Evolutionary conservation across 305 asterid genomes (phyloP).

Genomic region (Plantago rigida): DNA sequence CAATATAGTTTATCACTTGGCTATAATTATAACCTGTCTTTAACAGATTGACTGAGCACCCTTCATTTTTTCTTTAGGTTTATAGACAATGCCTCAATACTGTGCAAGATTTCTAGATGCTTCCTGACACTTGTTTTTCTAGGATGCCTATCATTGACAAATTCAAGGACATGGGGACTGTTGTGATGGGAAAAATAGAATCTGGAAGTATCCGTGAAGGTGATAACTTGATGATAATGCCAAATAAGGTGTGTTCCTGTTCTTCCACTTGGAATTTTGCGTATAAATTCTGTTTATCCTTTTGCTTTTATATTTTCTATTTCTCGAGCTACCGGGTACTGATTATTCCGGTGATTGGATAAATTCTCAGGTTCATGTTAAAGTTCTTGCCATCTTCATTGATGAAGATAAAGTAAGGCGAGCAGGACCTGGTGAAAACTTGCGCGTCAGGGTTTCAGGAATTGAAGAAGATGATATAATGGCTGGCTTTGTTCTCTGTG

Average conservation of each 20-base stretch:
- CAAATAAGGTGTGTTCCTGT: constrained; percentile 64
- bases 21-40: too few relatives aligned
- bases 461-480: constrained; percentile 84
- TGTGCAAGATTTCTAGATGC: not conserved
- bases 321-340: not conserved
- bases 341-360: constrained; percentile 8
- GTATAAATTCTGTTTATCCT: too few relatives aligned
- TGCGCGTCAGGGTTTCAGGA: constrained; percentile 85
- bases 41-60: too few relatives aligned
- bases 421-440: constrained; percentile 96
- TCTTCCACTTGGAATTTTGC: constrained; percentile 10
- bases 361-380: constrained; percentile 58
- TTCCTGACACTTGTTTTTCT: constrained; percentile 19
- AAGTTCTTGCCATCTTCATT: constrained; percentile 65
- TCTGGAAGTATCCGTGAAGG: constrained; percentile 88
- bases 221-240: constrained; percentile 76
- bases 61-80: too few relatives aligned
- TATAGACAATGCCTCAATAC: too few relatives aligned
- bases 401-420: constrained; percentile 71
- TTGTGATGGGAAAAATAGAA: constrained; percentile 95
- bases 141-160: constrained; percentile 92
- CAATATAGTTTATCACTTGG: too few relatives aligned
- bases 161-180: constrained; percentile 98
- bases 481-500: constrained; percentile 68
- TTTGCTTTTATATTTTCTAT: too few relatives aligned